Evolutionary conservation across 257 asterid genomes (phyloP), one percentile per base, ranked within the genome.

Genomic region (Vinca minor): DNA sequence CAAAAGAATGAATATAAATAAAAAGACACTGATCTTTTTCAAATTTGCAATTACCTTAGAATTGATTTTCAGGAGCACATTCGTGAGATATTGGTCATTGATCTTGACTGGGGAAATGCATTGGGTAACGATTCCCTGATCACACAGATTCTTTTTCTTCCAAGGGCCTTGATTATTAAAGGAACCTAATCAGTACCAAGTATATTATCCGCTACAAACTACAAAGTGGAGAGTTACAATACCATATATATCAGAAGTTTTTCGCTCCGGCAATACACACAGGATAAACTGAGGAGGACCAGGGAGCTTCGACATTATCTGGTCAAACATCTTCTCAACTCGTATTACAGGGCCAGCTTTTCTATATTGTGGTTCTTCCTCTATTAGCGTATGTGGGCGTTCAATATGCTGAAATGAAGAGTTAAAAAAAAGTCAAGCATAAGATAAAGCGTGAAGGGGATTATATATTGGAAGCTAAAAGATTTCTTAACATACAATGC

Each of bases 21-120:
- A 31, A 38, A 12, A 50, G 59, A 15, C 64, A 66, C 38, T 41
- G 58, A 67, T 49, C 34, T 56, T 29, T 46, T 56, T 63, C 55
- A 70, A 65, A 12, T 55, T 0, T 39, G 48, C 71, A 46, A 49
- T 71, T 78, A 88, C 96, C 96, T 91, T 91, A 64, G 94, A 67
- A 79, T 91, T 91, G 64, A 91, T 88, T 79, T 91, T 91, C 68
- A 91, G 98, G 75, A 91, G 96, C 60, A 91, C 84, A 46, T 88
- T 91, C 35, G 90, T 75, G 66, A 91, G 83, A 83, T 88, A 91
- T 71, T 81, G 89, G 53, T 88, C 95, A 60, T 59, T 84, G 76
- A 91, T 83, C 81, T 82, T 91, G 70, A 18, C 12, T 36, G 95
- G 96, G 47, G 94, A 82, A 71, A 85, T 71, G 77, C 98, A 91